Evolutionary conservation across 306 rosid species (phyloP).

Genomic region (Notholithocarpus densiflorus): DNA sequence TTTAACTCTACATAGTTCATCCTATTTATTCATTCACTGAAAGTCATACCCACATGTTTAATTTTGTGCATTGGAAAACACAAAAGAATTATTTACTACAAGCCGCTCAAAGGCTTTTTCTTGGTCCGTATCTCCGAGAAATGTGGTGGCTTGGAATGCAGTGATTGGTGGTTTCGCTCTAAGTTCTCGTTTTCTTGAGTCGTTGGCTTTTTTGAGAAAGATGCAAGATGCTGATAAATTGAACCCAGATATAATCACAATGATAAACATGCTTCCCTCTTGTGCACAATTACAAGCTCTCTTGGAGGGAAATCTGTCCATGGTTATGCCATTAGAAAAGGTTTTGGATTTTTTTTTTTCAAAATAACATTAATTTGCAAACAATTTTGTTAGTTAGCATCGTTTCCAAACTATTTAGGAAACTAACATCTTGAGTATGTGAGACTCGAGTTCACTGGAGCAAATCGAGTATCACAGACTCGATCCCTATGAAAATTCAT

Average conservation of each 20-base stretch:
- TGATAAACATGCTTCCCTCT: conserved; percentile 48
- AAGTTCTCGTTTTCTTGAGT: conserved; percentile 14
- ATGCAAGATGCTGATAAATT: conserved; percentile 39
- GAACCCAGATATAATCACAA: conserved; percentile 37
- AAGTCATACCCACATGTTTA: conserved; percentile 26
- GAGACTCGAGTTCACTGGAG: too few species aligned
- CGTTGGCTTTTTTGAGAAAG: conserved; percentile 37
- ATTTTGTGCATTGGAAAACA: conserved; percentile 13
- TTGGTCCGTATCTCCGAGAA: background rate
- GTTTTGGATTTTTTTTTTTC: too few species aligned
- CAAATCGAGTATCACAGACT: too few species aligned
- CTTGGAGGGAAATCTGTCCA: conserved; percentile 48
- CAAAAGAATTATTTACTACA: conserved; percentile 1
- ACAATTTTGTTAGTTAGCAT: too few species aligned
- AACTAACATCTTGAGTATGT: too few species aligned
- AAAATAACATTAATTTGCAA: too few species aligned
- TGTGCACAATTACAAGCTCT: conserved; percentile 40
- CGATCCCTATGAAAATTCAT: too few species aligned
- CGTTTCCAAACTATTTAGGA: too few species aligned
- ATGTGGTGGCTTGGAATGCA: conserved; percentile 52
- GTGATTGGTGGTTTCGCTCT: conserved; percentile 45
- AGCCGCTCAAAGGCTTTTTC: too few species aligned
- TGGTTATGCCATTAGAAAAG: conserved; percentile 45
- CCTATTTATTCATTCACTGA: conserved; percentile 43
- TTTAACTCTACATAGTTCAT: conserved; percentile 97